Evolutionary conservation across 345 rosid genomes (phyloP).

Genomic region (Brassica carinata): DNA sequence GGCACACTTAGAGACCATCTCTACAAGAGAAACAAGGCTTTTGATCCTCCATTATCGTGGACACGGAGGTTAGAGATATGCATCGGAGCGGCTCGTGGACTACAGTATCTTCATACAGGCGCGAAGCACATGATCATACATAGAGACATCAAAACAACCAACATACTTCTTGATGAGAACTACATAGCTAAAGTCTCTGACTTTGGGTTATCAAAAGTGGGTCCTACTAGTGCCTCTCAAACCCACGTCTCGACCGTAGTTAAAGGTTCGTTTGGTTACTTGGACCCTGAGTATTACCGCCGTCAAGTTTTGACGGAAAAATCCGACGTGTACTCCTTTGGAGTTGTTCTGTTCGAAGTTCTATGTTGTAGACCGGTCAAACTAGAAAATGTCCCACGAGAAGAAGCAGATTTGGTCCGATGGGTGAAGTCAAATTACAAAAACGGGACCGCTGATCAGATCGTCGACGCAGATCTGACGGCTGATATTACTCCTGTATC

Average conservation of each 20-base stretch:
- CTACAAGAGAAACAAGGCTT: not conserved
- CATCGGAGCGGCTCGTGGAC: slow-evolving; percentile 5
- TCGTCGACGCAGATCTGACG: slow-evolving; percentile 45
- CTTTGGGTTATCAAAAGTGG: slow-evolving; percentile 6
- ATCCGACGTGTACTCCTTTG: not conserved
- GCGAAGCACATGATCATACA: not conserved
- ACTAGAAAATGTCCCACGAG: slow-evolving; percentile 14
- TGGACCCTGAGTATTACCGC: not conserved
- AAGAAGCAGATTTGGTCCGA: slow-evolving; percentile 43
- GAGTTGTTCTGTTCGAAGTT: not conserved
- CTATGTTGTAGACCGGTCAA: not conserved
- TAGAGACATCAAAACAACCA: not conserved
- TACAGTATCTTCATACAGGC: not conserved
- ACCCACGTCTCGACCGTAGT: slow-evolving; percentile 55
- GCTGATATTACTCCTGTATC: slow-evolving; percentile 40
- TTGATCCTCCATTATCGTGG: slow-evolving; percentile 39
- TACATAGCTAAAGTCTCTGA: not conserved
- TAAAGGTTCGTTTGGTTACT: slow-evolving; percentile 50
- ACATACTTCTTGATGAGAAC: not conserved
- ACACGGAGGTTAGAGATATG: slow-evolving; percentile 40
- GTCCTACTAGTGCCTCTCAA: slow-evolving; percentile 44
- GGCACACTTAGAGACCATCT: not conserved
- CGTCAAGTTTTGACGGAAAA: not conserved
- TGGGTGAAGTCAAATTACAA: slow-evolving; percentile 46
- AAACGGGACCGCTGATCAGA: slow-evolving; percentile 38